Evolutionary conservation across 768 basidiomycete genomes (phyloP).

Genomic region (Suillus weaverae): DNA sequence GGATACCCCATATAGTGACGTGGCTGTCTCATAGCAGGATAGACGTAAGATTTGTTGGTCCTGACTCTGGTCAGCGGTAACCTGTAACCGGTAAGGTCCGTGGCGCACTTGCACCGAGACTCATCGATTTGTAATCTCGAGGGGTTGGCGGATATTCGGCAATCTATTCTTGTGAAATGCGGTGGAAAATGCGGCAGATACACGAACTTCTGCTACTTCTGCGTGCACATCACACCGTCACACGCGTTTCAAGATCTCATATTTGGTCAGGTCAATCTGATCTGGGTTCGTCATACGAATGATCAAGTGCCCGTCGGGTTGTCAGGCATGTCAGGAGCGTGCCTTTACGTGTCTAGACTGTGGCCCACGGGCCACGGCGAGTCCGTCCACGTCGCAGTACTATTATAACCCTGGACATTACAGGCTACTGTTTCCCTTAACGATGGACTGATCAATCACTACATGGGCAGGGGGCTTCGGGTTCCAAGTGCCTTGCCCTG

Average conservation of each 20-base stretch:
- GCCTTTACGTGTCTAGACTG: neutral
- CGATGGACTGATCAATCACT: neutral
- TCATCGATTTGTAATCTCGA: neutral
- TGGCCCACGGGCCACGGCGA: too few relatives aligned
- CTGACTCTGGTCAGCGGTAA: neutral
- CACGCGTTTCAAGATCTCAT: neutral
- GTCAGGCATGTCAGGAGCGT: neutral
- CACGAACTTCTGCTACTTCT: neutral
- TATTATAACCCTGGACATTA: neutral
- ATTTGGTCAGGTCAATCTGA: neutral
- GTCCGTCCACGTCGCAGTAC: neutral
- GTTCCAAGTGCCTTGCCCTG: neutral
- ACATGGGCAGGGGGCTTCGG: neutral
- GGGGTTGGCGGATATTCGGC: neutral
- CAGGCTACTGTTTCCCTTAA: neutral
- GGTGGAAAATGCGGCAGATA: neutral
- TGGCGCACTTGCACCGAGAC: neutral
- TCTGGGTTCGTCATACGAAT: neutral
- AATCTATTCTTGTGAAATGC: neutral
- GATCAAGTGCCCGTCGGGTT: neutral
- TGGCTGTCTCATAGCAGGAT: neutral
- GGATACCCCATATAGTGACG: neutral
- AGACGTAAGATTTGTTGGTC: neutral
- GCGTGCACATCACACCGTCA: neutral
- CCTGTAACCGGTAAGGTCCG: too few relatives aligned